Base-by-base conservation (phyloP, 75 land plant genomes). In the Chamaecyparis obtusa region DNA sequence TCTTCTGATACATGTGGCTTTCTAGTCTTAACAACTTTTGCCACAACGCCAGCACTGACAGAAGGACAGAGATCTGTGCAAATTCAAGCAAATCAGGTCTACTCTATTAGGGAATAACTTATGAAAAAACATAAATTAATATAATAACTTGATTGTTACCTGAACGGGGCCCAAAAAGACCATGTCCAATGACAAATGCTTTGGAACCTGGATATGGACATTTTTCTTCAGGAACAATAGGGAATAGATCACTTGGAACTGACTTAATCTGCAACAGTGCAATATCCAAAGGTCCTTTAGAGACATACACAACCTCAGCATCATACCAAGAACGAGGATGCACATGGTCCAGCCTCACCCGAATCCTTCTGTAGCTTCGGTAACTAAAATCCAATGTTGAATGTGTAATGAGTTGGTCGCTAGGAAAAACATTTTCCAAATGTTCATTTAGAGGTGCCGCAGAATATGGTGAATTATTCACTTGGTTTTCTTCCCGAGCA, bases 161-260 rank as follows among this genome's bases (percentile, higher is more conserved):
- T 89, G 93, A 92, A 67, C 93, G 93, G 37, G 99, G 99, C 36
- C 96, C 99, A 90, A 97, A 93, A 36, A 96, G 91, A 41, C 98
- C 99, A 93, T 97, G 99, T 9, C 99, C 99, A 86, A 97, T 91
- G 32, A 96, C 98, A 89, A 90, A 88, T 55, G 91, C 95, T 74
- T 89, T 81, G 32, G 93, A 90, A 49, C 99, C 99, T 60, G 91
- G 87, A 86, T 87, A 69, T 39, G 98, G 96, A 51, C 94, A 89
- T 11, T 41, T 84, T 72, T 89, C 86, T 81, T 96, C 96, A 11
- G 90, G 87, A 43, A 35, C 77, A 30, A 97, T 95, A 64, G 98
- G 94, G 54, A 46, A 85, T 71, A 96, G 85, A 51, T 91, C 71
- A 87, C 51, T 78, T 41, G 95, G 95, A 81, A 91, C 86, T 43